phyloP scores from a whole-genome alignment of 805 yeast genomes.

The Maudiozyma serrabonitensis region DNA sequence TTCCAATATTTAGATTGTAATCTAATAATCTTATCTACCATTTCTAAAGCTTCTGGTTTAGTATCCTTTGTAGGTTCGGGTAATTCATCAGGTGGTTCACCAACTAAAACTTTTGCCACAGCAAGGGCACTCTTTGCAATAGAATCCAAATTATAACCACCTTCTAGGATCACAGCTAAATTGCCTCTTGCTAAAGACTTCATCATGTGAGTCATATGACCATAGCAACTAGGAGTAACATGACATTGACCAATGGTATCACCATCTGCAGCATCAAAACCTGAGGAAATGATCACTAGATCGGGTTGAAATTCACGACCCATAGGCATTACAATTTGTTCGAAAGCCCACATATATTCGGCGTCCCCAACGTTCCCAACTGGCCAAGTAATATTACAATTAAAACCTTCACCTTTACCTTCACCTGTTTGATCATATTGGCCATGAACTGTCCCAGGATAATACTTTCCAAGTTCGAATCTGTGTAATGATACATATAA shows the following conservation, averaged over 20 bases:
- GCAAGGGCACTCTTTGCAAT: slow-evolving; percentile 86
- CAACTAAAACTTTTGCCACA: slow-evolving; percentile 81
- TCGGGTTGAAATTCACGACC: slow-evolving; percentile 88
- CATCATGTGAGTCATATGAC: slow-evolving; percentile 88
- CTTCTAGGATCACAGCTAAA: slow-evolving; percentile 83
- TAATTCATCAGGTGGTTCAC: slow-evolving; percentile 87
- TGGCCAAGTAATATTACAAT: slow-evolving; percentile 91
- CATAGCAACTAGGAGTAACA: slow-evolving; percentile 91
- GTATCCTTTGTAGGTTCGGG: slow-evolving; percentile 46
- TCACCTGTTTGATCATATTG: slow-evolving; percentile 73
- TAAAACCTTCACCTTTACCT: slow-evolving; percentile 78
- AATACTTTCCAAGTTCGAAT: slow-evolving; percentile 82
- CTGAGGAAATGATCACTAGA: slow-evolving; percentile 84
- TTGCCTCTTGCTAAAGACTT: slow-evolving; percentile 84
- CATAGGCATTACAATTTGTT: slow-evolving; percentile 76
- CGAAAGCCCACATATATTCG: slow-evolving; percentile 88
- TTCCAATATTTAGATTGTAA: slow-evolving; percentile 84
- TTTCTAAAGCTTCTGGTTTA: slow-evolving; percentile 64
- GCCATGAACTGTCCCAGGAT: slow-evolving; percentile 90
- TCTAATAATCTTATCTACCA: slow-evolving; percentile 69
- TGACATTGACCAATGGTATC: slow-evolving; percentile 95
- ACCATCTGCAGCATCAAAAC: slow-evolving; percentile 98
- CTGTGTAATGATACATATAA: slow-evolving; percentile 87
- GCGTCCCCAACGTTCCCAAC: slow-evolving; percentile 88
- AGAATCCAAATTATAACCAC: slow-evolving; percentile 90